A percentile compares a stretch with the other conserved stretches of the same genome.
phyloP scores from a whole-genome alignment of 345 rosid genomes.

The Acer negundo region DNA sequence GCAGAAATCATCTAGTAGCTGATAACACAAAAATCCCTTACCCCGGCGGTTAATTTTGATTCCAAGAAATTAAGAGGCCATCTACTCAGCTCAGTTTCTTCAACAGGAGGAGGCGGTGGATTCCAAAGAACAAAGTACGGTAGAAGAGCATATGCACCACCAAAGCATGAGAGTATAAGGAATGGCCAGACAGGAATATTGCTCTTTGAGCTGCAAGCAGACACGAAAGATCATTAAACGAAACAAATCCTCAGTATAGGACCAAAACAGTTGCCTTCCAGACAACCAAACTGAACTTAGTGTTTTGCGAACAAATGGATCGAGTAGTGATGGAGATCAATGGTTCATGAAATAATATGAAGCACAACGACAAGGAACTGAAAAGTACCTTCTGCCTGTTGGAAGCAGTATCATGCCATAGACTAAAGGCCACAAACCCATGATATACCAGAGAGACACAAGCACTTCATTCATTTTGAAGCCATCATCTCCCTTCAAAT shows the following conservation, averaged over 20 bases:
- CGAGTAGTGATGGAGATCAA: not conserved
- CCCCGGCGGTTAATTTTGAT: conserved; percentile 79
- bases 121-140: conserved; percentile 93
- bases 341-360: not conserved
- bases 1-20: not conserved
- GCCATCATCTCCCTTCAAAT: conserved; percentile 83
- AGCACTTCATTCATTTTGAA: conserved; percentile 82
- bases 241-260: not conserved
- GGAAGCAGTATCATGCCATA: conserved; percentile 84
- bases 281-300: not conserved
- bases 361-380: not conserved
- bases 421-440: conserved; percentile 90
- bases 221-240: conserved; percentile 12
- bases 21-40: conserved; percentile 26
- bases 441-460: conserved; percentile 77
- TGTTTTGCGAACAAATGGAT: not conserved
- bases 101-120: conserved; percentile 81
- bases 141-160: conserved; percentile 78
- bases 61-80: conserved; percentile 89
- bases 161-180: conserved; percentile 56
- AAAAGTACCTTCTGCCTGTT: conserved; percentile 72
- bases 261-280: not conserved
- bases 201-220: conserved; percentile 60
- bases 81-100: conserved; percentile 52
- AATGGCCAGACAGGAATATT: conserved; percentile 79